Conservation (phyloP, 1,139 yeast genomes). For the Wickerhamiella pararugosa region DNA sequence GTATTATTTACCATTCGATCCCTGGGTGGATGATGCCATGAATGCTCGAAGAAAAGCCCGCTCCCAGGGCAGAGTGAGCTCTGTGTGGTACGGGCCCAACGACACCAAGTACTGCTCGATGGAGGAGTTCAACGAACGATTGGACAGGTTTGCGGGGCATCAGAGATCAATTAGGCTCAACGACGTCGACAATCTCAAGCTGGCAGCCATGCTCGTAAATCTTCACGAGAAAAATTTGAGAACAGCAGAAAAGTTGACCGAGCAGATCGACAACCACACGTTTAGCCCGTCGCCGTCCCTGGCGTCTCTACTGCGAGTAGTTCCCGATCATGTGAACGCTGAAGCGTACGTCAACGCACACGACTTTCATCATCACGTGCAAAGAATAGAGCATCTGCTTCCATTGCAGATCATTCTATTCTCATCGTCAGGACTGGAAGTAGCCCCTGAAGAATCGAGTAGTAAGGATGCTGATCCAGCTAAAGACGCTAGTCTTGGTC, state of each 20-base stretch:
- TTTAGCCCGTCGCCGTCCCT: not conserved
- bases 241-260: not conserved
- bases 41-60: slow-evolving; percentile 1
- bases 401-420: slow-evolving; percentile 1
- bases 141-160: not conserved
- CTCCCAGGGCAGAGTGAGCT: not conserved
- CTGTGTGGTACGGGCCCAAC: slow-evolving; percentile 5
- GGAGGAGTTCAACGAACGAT: slow-evolving; percentile 2
- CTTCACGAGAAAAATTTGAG: not conserved
- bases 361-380: not conserved
- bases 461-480: not conserved
- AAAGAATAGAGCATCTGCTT: not conserved
- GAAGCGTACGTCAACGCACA: not conserved
- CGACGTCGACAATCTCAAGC: not conserved
- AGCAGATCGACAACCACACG: not conserved
- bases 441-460: not conserved
- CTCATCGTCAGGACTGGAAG: not conserved
- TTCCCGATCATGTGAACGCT: not conserved
- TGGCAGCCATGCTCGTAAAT: not conserved
- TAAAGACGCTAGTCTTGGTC: not conserved
- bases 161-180: not conserved
- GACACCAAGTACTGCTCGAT: not conserved
- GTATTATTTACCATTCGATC: slow-evolving; percentile 1
- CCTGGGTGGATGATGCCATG: slow-evolving; percentile 5
- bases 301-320: not conserved